Evolutionary conservation across 495 filamentous ascomycete species (phyloP).

Genomic region (Bacidia gigantensis): DNA sequence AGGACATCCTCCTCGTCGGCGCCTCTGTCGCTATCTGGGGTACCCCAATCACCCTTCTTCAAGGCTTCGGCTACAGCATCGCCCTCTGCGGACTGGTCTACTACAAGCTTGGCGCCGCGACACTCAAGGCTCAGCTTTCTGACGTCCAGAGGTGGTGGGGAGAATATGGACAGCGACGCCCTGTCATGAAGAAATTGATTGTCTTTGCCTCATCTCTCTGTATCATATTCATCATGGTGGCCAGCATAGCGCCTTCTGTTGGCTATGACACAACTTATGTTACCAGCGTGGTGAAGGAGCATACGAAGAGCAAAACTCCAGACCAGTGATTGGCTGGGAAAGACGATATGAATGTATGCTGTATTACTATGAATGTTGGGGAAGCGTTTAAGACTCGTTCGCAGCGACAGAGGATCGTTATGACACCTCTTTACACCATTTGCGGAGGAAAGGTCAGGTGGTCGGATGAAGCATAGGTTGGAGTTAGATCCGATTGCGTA

Average conservation of each 20-base stretch:
- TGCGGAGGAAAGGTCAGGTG: neutral
- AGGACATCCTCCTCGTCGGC: slow-evolving; percentile 88
- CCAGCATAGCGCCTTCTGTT: slow-evolving; percentile 35
- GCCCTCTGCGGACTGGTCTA: slow-evolving; percentile 83
- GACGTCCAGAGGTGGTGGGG: slow-evolving; percentile 63
- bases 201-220: slow-evolving; percentile 48
- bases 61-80: slow-evolving; percentile 91
- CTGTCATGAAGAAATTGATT: slow-evolving; percentile 61
- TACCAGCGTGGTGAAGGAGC: slow-evolving; percentile 5
- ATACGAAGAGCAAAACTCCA: neutral
- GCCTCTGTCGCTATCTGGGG: slow-evolving; percentile 85
- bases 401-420: neutral
- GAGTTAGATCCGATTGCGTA: neutral
- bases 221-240: slow-evolving; percentile 56
- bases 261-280: slow-evolving; percentile 15
- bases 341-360: neutral
- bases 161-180: slow-evolving; percentile 66
- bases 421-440: neutral
- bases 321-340: neutral
- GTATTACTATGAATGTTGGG: neutral
- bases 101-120: slow-evolving; percentile 90
- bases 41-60: slow-evolving; percentile 64
- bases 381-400: neutral
- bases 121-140: slow-evolving; percentile 62
- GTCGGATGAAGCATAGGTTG: neutral